These are phyloP conservation scores for Chlorella vulgaris DNA, from an alignment of 139 green algal genomes.

Conservation along the genomic window DNA sequence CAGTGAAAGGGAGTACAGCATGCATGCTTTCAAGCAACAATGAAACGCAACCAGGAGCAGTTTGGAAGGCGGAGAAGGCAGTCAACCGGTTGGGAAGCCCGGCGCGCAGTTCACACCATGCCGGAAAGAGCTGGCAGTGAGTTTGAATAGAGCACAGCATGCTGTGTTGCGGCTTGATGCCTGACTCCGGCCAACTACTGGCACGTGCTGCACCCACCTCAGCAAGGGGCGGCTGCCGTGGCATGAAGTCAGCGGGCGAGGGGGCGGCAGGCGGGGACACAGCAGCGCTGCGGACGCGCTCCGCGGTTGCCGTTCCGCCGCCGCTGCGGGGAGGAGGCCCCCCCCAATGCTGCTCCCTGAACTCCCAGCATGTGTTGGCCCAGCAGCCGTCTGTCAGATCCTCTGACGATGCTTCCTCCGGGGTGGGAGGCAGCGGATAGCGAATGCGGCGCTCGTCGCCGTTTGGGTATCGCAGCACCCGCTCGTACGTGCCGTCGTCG, in stretches of 20 bases:
- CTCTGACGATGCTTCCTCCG: background rate
- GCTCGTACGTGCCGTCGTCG: conserved; percentile 34
- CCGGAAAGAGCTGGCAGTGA: too few species aligned
- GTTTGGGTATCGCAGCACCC: conserved; percentile 64
- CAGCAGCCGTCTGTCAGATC: conserved; percentile 30
- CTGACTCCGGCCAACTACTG: background rate
- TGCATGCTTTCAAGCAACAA: background rate
- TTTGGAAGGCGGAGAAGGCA: too few species aligned
- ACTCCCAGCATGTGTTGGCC: conserved; percentile 15
- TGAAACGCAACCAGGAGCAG: background rate
- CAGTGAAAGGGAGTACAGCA: too few species aligned
- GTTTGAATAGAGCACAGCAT: too few species aligned
- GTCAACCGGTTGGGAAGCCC: too few species aligned
- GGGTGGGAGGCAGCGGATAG: conserved; percentile 43
- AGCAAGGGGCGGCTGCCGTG: background rate
- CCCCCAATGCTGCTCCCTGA: conserved; percentile 2
- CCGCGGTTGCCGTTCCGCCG: background rate
- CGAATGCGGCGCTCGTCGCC: conserved; percentile 56
- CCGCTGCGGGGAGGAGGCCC: background rate
- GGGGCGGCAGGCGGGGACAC: background rate
- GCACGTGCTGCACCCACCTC: background rate
- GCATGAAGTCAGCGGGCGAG: background rate
- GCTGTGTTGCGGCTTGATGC: too few species aligned
- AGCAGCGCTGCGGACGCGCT: background rate
- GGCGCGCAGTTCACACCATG: too few species aligned